phyloP scores from a whole-genome alignment of 768 basidiomycete genomes.

The Rhizopogon salebrosus region DNA sequence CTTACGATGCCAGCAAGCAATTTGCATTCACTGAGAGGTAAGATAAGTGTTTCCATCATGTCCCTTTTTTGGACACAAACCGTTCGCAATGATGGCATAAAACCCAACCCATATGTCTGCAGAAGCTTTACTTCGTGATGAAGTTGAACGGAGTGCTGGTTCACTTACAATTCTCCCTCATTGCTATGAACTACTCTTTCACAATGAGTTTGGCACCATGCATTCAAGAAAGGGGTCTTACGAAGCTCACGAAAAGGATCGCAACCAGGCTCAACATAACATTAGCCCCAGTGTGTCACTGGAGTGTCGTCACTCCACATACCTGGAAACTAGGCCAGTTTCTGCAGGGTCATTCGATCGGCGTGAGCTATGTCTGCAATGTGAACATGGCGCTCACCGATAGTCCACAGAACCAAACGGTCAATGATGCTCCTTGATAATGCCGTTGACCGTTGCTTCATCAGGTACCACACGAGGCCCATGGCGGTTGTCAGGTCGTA shows the following conservation, averaged over 20 bases:
- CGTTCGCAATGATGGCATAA: background rate
- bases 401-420: background rate
- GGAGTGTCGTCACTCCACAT: background rate
- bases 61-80: background rate
- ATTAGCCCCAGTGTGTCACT: background rate
- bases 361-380: background rate
- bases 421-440: background rate
- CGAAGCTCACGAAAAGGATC: background rate
- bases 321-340: background rate
- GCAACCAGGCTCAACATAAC: background rate
- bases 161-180: background rate
- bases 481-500: background rate
- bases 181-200: constrained; percentile 1
- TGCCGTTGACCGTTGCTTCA: background rate
- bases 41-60: background rate
- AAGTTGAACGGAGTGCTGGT: background rate
- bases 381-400: background rate
- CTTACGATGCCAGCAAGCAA: background rate
- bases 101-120: constrained; percentile 1
- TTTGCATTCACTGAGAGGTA: background rate
- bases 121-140: background rate
- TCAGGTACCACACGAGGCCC: background rate
- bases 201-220: background rate
- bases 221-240: background rate
- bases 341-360: background rate